A percentile compares a stretch with the other conserved stretches of the same genome.
Conservation (phyloP, 179 eudicot genomes). For the Dionaea muscipula region DNA sequence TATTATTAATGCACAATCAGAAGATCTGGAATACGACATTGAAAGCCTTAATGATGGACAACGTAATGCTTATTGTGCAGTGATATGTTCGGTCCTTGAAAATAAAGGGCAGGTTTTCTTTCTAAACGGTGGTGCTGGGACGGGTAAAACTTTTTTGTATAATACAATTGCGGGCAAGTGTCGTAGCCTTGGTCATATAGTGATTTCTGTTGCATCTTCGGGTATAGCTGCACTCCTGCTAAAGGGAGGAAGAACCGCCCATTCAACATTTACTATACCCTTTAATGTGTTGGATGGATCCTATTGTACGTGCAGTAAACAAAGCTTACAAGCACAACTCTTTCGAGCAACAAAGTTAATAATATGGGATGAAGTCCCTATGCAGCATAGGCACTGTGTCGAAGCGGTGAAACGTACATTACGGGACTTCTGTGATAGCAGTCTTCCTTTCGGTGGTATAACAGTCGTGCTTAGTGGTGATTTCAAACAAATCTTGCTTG, state of each 20-base stretch:
- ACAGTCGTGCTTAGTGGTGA: neutral
- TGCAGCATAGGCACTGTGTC: conserved; percentile 7
- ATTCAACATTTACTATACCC: conserved; percentile 2
- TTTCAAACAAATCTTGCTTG: neutral
- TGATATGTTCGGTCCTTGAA: neutral
- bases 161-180: neutral
- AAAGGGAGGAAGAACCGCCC: neutral
- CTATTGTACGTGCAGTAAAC: neutral
- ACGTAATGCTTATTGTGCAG: neutral
- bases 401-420: conserved; percentile 5
- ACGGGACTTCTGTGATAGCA: neutral
- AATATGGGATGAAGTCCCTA: too few species aligned
- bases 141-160: too few species aligned
- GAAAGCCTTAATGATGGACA: conserved; percentile 1
- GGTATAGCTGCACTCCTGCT: conserved; percentile 5
- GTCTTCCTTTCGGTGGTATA: neutral
- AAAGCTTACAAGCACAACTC: neutral
- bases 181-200: neutral
- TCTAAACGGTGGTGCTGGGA: too few species aligned
- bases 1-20: too few species aligned
- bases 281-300: neutral
- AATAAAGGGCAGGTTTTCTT: conserved; percentile 8
- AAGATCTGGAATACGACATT: too few species aligned
- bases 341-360: neutral
- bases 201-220: conserved; percentile 1